Conservation (phyloP, 148 eudicot species). For the Tetragonia tetragonoides region DNA sequence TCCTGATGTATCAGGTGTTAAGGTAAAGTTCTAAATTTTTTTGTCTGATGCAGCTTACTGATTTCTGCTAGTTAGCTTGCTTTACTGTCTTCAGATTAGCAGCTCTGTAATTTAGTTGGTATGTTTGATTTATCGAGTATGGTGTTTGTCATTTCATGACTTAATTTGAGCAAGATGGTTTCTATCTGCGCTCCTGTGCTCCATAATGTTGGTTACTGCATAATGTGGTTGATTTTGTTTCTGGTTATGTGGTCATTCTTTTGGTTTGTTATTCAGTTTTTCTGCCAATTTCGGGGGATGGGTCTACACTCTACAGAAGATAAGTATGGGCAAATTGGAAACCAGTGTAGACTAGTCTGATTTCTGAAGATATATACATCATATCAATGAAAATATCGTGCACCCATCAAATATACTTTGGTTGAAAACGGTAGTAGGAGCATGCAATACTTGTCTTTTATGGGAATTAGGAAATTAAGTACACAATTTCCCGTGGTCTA, state of each 20-base stretch:
- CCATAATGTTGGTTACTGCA: not conserved
- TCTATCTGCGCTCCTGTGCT: not conserved
- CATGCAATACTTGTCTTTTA: too few species aligned
- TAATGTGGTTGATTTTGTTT: not conserved
- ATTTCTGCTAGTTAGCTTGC: not conserved
- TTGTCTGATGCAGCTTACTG: not conserved
- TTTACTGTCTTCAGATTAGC: not conserved
- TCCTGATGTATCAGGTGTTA: constrained; percentile 86
- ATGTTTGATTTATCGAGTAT: not conserved
- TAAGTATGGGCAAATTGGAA: too few species aligned
- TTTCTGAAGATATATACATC: too few species aligned
- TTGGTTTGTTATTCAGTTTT: too few species aligned
- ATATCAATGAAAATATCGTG: too few species aligned
- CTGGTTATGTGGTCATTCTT: not conserved
- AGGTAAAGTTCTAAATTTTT: constrained; percentile 42
- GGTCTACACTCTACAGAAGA: too few species aligned
- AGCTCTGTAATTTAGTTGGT: not conserved
- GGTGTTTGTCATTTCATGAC: not conserved
- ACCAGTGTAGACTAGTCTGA: too few species aligned
- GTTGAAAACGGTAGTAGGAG: too few species aligned
- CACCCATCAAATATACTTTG: too few species aligned
- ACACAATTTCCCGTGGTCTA: too few species aligned
- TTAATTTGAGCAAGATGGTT: not conserved
- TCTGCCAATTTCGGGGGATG: too few species aligned
- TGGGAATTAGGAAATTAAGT: too few species aligned